These are phyloP conservation scores for Komagataella kurtzmanii DNA, from an alignment of 805 yeast genomes.

Conservation along the genomic window DNA sequence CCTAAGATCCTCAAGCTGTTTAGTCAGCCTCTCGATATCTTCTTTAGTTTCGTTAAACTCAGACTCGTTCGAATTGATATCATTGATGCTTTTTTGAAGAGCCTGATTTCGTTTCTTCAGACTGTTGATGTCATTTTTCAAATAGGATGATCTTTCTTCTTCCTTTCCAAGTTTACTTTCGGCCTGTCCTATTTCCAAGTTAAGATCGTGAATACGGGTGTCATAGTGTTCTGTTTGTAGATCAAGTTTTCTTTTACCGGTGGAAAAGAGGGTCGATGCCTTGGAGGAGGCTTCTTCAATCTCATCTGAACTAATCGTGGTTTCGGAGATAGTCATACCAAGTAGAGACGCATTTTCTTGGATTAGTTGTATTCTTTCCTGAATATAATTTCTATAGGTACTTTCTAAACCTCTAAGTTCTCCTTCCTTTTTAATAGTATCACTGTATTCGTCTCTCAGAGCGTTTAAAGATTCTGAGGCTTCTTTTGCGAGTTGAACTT, in stretches of 20 bases:
- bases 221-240: neutral
- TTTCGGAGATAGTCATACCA: neutral
- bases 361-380: conserved; percentile 4
- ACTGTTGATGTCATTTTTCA: conserved; percentile 23
- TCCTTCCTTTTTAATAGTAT: conserved; percentile 38
- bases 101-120: conserved; percentile 20
- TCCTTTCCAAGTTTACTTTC: neutral
- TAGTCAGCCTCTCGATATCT: conserved; percentile 23
- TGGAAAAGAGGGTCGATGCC: neutral
- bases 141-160: conserved; percentile 14
- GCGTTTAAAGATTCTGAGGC: conserved; percentile 4
- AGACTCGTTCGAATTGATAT: conserved; percentile 27
- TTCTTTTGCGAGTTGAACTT: neutral
- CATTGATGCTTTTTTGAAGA: conserved; percentile 23
- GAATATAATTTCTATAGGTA: conserved; percentile 10
- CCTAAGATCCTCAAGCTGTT: conserved; percentile 19
- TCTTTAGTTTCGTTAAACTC: conserved; percentile 31
- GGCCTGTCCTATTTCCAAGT: neutral
- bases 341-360: neutral
- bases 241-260: neutral
- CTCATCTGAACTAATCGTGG: neutral
- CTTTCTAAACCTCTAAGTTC: conserved; percentile 25
- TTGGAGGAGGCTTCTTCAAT: neutral
- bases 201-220: neutral
- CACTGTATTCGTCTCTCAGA: conserved; percentile 19